Conservation (phyloP, 2,329 filamentous ascomycete species). For the Pyricularia pennisetigena region DNA sequence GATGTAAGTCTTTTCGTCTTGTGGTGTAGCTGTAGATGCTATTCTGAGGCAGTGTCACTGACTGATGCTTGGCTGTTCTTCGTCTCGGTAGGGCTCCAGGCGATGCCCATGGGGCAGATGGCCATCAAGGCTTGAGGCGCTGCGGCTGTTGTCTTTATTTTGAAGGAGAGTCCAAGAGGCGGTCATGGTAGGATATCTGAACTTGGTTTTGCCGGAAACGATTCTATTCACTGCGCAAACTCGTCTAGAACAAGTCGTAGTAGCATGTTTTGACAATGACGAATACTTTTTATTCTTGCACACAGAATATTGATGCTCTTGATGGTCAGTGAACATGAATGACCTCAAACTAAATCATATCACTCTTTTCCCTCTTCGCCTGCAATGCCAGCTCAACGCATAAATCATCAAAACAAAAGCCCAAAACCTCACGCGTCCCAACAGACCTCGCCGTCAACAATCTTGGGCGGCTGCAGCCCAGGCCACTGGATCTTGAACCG, state of each 20-base stretch:
- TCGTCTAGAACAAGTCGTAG: background rate
- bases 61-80: no score
- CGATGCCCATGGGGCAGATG: slow-evolving; percentile 22
- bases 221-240: background rate
- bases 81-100: slow-evolving; percentile 17
- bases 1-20: slow-evolving; percentile 25
- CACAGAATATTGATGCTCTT: no score
- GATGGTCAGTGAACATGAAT: no score
- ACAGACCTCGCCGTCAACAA: background rate
- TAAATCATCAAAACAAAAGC: no score
- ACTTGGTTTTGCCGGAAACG: background rate
- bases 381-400: no score
- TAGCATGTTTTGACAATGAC: background rate
- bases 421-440: background rate
- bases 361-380: no score
- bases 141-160: background rate
- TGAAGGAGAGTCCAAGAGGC: no score
- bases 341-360: no score
- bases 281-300: no score
- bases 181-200: no score
- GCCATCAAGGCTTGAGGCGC: slow-evolving; percentile 16
- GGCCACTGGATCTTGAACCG: slow-evolving; percentile 2
- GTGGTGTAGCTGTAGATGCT: no score
- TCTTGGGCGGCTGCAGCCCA: background rate
- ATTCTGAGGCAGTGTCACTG: no score